phyloP scores from a whole-genome alignment of 306 rosid genomes.

The Boehmeria nivea region DNA sequence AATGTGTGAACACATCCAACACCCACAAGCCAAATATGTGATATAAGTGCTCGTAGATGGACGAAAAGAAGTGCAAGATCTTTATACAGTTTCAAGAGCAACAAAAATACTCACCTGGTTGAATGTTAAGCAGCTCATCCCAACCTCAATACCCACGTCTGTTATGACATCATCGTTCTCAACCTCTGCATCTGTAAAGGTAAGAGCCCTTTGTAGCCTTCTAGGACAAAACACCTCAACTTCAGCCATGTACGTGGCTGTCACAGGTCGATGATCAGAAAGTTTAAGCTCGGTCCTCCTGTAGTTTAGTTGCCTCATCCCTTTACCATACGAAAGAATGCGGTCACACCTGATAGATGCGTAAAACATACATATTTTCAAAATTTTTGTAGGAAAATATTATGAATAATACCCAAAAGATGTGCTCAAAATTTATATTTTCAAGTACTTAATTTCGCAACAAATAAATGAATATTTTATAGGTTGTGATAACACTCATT shows the following conservation, averaged over 20 bases:
- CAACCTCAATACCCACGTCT: slow-evolving; percentile 27
- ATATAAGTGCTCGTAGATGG: too few relatives aligned
- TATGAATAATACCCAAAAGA: too few relatives aligned
- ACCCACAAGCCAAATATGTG: too few relatives aligned
- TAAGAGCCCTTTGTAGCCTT: slow-evolving; percentile 76
- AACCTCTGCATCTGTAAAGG: slow-evolving; percentile 80
- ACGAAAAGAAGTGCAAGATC: background rate
- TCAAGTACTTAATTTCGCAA: too few relatives aligned
- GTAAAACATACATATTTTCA: too few relatives aligned
- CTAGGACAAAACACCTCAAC: slow-evolving; percentile 77
- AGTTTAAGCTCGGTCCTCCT: slow-evolving; percentile 60
- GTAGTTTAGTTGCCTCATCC: slow-evolving; percentile 60
- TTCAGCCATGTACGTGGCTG: slow-evolving; percentile 71
- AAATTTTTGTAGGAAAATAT: too few relatives aligned
- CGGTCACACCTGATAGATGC: slow-evolving; percentile 79
- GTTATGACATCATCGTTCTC: slow-evolving; percentile 42
- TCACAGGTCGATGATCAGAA: slow-evolving; percentile 96
- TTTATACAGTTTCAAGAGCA: background rate
- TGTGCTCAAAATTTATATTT: too few relatives aligned
- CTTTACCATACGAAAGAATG: slow-evolving; percentile 77
- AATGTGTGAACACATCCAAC: too few relatives aligned
- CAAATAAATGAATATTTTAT: too few relatives aligned
- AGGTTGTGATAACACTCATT: too few relatives aligned
- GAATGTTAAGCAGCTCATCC: slow-evolving; percentile 27
- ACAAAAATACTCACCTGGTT: slow-evolving; percentile 34